phyloP scores from a whole-genome alignment of 352 stramenopile genomes.

The Phytophthora fragariae region DNA sequence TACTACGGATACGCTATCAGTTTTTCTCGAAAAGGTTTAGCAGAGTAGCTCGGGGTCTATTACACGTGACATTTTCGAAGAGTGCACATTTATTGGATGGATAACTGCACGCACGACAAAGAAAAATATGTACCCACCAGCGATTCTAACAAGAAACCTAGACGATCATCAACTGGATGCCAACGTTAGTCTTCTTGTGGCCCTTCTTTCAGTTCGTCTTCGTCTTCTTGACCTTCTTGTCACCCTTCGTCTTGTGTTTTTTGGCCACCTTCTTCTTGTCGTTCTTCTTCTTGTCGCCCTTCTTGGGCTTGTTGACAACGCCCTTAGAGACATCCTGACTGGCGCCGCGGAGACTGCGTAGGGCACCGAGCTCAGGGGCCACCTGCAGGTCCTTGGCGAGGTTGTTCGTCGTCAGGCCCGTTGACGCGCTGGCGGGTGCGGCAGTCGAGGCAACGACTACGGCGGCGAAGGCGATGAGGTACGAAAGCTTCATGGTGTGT shows the following conservation, averaged over 20 bases:
- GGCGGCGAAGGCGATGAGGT: constrained; percentile 21
- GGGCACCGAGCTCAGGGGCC: constrained; percentile 6
- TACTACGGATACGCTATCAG: too few species aligned
- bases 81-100: too few species aligned
- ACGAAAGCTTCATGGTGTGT: constrained; percentile 21
- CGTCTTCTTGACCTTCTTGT: background rate
- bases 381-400: constrained; percentile 12
- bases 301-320: constrained; percentile 6
- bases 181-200: background rate
- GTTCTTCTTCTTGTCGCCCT: constrained; percentile 5
- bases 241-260: too few species aligned
- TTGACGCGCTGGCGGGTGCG: constrained; percentile 10
- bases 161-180: too few species aligned
- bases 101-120: too few species aligned
- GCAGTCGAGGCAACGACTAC: constrained; percentile 22
- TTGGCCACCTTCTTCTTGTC: background rate
- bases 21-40: too few species aligned
- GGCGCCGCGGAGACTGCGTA: constrained; percentile 14
- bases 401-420: constrained; percentile 12
- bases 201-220: background rate
- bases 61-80: too few species aligned
- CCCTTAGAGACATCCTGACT: constrained; percentile 8
- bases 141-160: background rate
- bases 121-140: background rate
- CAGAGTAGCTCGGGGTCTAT: too few species aligned